Conservation (phyloP, 352 stramenopile species). For the Phytophthora colocasiae region DNA sequence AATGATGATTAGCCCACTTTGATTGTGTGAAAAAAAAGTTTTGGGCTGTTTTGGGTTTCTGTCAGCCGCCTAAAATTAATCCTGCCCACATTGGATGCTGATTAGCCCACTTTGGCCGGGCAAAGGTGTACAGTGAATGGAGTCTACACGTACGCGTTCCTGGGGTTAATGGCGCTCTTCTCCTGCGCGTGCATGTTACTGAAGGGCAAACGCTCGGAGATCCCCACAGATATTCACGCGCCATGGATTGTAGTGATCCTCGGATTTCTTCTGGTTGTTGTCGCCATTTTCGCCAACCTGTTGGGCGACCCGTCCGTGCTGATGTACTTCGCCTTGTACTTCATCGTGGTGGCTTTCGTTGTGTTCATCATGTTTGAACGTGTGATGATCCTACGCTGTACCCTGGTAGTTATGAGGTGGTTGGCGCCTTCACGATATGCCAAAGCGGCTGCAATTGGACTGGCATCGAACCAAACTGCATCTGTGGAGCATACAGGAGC, state of each 20-base stretch:
- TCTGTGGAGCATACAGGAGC: conserved; percentile 46
- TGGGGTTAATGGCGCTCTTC: conserved; percentile 88
- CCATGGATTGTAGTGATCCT: conserved; percentile 51
- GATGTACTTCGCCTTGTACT: conserved; percentile 68
- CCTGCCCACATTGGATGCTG: too few species aligned
- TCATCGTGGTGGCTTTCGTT: conserved; percentile 46
- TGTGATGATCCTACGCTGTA: conserved; percentile 47
- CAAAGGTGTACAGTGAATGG: conserved; percentile 74
- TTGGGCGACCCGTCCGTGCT: conserved; percentile 52
- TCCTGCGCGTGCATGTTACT: conserved; percentile 82
- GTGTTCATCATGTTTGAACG: conserved; percentile 70
- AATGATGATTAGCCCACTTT: too few species aligned
- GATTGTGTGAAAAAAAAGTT: too few species aligned
- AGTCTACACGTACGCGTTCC: conserved; percentile 90
- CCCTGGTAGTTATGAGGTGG: conserved; percentile 43
- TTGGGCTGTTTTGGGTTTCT: too few species aligned
- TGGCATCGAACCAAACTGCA: conserved; percentile 4
- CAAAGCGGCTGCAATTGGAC: conserved; percentile 19
- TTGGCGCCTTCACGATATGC: conserved; percentile 43
- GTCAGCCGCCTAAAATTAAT: too few species aligned
- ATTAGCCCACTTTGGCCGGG: too few species aligned
- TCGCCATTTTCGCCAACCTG: conserved; percentile 59
- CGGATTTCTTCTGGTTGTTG: conserved; percentile 50
- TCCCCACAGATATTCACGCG: conserved; percentile 70
- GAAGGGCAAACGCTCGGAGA: conserved; percentile 82